Base-by-base conservation (phyloP, 2,329 filamentous ascomycete genomes). In the Aaosphaeria arxii region DNA sequence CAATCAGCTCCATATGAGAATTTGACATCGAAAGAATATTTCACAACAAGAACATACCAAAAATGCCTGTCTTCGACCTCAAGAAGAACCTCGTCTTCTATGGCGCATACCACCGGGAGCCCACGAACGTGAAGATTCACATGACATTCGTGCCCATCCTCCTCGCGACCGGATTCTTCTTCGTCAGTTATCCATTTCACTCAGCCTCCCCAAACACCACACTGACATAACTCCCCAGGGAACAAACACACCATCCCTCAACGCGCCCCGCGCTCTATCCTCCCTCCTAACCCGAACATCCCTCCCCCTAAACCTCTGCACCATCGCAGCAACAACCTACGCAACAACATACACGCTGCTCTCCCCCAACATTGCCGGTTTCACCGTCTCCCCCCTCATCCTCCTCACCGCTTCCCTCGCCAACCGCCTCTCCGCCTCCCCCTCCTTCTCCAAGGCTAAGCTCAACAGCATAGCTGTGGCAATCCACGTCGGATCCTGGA, bases 331-430 rank as follows among this genome's bases (percentile, higher is more conserved):
- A 28, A 53, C 81, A 7, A 64, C 84, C 31, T 96, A 94, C 74
- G 80, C 86, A 11, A 79, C 80, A 1, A 82, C 96, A 47, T 99
- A 97, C 67, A 79, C 97, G 36, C 79, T 96, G n/a, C 85, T 97
- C 58, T 92, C 96, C 66, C 94, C 92, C 1, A 69, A 69, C 48
- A 85, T 96, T 2, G 94, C 92, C 3, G 92, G 94, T 45, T 83
- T 82, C 6, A 74, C 87, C 13, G 75, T 95, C 33, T 84, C 88
- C 4, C 81, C 88, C 1, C 74, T 96, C 30, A 84, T 96, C 54
- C 72, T 96, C 30, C 85, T 74, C 31, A 83, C 81, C 47, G 86
- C 89, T 9, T 88, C 88, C 3, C 82, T 81, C 48, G 82, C 83
- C 51, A 95, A 96, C 70, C 82, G 87, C 58, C 75, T 64, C 73